Evolutionary conservation across 306 rosid genomes (phyloP), one percentile per base, ranked within the genome.

Genomic region (Quercus berberidifolia): DNA sequence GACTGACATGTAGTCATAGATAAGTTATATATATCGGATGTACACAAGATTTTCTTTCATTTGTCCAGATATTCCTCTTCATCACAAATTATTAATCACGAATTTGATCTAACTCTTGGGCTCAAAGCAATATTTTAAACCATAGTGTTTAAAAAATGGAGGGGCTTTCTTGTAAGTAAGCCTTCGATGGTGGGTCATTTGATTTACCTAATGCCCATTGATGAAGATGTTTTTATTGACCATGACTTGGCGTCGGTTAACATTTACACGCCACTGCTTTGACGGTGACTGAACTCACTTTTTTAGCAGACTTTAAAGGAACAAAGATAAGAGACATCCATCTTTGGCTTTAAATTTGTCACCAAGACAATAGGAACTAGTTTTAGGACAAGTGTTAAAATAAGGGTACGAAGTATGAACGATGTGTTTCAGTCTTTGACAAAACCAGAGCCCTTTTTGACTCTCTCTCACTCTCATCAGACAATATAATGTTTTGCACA

Each of bases 21-120:
- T 7, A 38, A 38, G 0, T 38, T 38, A 2, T 38, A 38, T 2
- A 38, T 0, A 38, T 10, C 0, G 0, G 0, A 7, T 0, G 0
- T 7, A 7, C 7, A 7, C 11, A 38, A 38, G 11, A 2, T 38
- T 38, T 38, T 38, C 0, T 38, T 38, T 38, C 3, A 7, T 38
- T 7, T 38, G 4, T 1, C 13, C 3, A 8, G 3, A 17, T 23
- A 3, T 17, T 64, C 21, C 8, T 38, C 3, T 30, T 4, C 1
- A 2, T 8, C 26, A 0, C 46, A 38, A 38, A 38, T 10, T 10
- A 9, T 59, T 13, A 3, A 59, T 26, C 25, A 59, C 13, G 1
- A 59, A 59, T 59, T 8, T 7, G 11, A 38, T 38, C 11, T 0
- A 2, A 1, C 46, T 20, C 25, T 21, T 23, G 23, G 65, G 65